Percentiles rank a stretch among this genome's conserved stretches.
phyloP scores from a whole-genome alignment of 2,329 filamentous ascomycete genomes.

The Fusarium sp. region DNA sequence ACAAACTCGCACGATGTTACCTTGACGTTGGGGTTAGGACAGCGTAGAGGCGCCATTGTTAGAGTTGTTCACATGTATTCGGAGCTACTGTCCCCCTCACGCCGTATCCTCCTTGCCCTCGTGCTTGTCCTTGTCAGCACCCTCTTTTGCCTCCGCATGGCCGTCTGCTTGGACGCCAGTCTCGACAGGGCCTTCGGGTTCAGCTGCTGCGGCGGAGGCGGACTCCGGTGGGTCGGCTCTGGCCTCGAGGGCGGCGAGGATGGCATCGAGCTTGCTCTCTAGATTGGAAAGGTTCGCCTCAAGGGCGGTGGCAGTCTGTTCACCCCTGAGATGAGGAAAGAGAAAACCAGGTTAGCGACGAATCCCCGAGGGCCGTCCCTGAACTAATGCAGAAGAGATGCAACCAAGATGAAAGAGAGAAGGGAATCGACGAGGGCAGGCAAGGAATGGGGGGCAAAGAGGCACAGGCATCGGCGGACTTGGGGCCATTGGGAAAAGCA shows the following conservation, averaged over 20 bases:
- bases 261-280: conserved; percentile 66
- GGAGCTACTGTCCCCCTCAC: neutral
- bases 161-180: neutral
- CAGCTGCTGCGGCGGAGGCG: neutral
- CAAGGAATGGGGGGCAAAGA: neutral
- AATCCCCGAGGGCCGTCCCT: neutral
- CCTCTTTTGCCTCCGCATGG: conserved; percentile 5
- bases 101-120: conserved; percentile 10
- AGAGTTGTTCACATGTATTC: neutral
- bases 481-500: neutral
- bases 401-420: neutral
- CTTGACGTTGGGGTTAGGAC: neutral
- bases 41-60: neutral
- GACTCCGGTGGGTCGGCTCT: conserved; percentile 14
- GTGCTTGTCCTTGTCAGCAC: conserved; percentile 4
- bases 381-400: neutral
- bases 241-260: conserved; percentile 62
- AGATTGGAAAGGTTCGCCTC: conserved; percentile 65
- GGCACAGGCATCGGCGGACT: neutral
- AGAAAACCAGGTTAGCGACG: conserved; percentile 30
- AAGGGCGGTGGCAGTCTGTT: conserved; percentile 64
- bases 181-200: neutral
- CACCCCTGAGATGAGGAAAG: conserved; percentile 56
- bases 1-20: neutral
- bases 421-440: neutral